phyloP scores from a whole-genome alignment of 2,329 filamentous ascomycete species.

The Colletotrichum sp. region DNA sequence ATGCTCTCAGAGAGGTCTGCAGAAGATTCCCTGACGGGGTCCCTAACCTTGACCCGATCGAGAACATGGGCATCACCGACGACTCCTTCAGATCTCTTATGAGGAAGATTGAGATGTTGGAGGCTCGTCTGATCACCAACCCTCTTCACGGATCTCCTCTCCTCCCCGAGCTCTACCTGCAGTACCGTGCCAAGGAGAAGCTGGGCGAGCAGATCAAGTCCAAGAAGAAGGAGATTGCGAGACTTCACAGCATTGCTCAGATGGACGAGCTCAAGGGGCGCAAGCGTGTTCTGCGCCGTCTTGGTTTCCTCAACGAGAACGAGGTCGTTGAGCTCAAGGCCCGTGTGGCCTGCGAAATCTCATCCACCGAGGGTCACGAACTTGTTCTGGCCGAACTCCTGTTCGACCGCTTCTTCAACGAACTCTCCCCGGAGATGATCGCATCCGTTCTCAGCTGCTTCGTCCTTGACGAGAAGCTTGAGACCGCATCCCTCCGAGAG shows the following conservation, averaged over 20 bases:
- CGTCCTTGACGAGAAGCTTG: conserved; percentile 96
- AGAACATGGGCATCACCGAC: conserved; percentile 94
- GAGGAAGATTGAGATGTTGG: conserved; percentile 94
- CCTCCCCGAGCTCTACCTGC: conserved; percentile 82
- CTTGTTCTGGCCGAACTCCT: conserved; percentile 90
- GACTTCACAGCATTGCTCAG: conserved; percentile 87
- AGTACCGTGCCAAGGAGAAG: conserved; percentile 82
- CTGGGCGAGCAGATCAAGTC: conserved; percentile 81
- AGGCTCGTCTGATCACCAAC: conserved; percentile 86
- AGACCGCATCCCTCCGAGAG: conserved; percentile 77
- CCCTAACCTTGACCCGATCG: conserved; percentile 86
- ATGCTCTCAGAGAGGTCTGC: conserved; percentile 77
- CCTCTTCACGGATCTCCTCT: conserved; percentile 90
- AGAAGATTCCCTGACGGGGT: conserved; percentile 92
- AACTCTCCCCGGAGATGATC: conserved; percentile 84
- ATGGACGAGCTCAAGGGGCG: conserved; percentile 95
- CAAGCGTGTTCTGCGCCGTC: conserved; percentile 90
- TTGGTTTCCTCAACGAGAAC: conserved; percentile 93
- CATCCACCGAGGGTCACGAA: conserved; percentile 88
- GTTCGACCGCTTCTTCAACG: conserved; percentile 98
- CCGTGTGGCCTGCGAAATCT: conserved; percentile 96
- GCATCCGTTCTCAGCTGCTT: conserved; percentile 90
- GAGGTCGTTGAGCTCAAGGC: conserved; percentile 98
- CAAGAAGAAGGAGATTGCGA: conserved; percentile 84
- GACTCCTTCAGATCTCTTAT: conserved; percentile 93